These are phyloP conservation scores for Parasitella parasitica DNA, from an alignment of 371 early-diverging fungal genomes.

Conservation along the genomic window DNA sequence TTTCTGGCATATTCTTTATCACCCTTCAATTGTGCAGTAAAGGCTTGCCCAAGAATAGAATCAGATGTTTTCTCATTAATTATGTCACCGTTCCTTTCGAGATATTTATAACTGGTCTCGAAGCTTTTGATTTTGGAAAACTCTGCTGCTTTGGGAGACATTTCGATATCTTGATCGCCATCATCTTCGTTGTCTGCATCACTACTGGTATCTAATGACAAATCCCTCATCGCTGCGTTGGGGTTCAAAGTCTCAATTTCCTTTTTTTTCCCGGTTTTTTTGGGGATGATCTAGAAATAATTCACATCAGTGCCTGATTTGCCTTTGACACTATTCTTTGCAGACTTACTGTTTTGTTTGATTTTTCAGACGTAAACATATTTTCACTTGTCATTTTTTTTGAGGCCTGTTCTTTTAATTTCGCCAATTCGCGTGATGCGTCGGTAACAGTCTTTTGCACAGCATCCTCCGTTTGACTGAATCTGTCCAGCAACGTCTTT, in stretches of 20 bases:
- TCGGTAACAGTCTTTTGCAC: slow-evolving; percentile 34
- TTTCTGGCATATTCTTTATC: slow-evolving; percentile 66
- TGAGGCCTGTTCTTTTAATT: slow-evolving; percentile 62
- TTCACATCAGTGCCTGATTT: no score
- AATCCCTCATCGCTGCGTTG: slow-evolving; percentile 45
- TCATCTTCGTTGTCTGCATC: slow-evolving; percentile 49
- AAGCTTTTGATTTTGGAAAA: slow-evolving; percentile 68
- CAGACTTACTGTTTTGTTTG: slow-evolving; percentile 66
- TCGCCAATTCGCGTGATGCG: slow-evolving; percentile 51
- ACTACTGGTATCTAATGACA: slow-evolving; percentile 20
- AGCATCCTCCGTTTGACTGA: slow-evolving; percentile 13
- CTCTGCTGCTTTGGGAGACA: slow-evolving; percentile 59
- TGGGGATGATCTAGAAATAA: no score
- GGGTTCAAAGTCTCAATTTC: slow-evolving; percentile 78
- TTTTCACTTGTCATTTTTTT: slow-evolving; percentile 81
- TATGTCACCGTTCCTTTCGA: slow-evolving; percentile 69
- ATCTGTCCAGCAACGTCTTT: slow-evolving; percentile 18
- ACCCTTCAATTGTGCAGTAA: slow-evolving; percentile 75
- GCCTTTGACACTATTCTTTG: not conserved
- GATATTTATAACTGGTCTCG: slow-evolving; percentile 66
- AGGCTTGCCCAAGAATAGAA: slow-evolving; percentile 87
- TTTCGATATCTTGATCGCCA: slow-evolving; percentile 54
- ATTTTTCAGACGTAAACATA: slow-evolving; percentile 66
- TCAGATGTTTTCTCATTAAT: slow-evolving; percentile 73
- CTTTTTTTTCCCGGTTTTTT: slow-evolving; percentile 26